Evolutionary conservation across 208 protist genomes (phyloP), one percentile per base, ranked within the genome.

Genomic region (Zelonia costaricensis): DNA sequence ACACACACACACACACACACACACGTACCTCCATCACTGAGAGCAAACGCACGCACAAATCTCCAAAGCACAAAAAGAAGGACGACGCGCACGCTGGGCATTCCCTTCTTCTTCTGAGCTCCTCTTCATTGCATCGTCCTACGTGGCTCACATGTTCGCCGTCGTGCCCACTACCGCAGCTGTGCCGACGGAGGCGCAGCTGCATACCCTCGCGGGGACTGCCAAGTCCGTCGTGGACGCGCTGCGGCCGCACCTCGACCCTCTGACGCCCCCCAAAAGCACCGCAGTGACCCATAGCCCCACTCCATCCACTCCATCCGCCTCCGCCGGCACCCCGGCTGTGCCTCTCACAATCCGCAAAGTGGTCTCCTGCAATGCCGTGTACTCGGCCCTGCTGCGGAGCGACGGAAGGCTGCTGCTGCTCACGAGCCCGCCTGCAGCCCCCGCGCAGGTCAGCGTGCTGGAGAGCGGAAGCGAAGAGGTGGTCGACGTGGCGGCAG

Each of bases 401-500:
- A 73, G 66, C 23, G 66, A 73, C 30, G 66, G 66, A 0, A 40
- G 13, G 40, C 39, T 73, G 15, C 39, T 73, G 36, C 66, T 73
- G 27, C 58, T 73, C 49, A 16, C 18, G 16, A 39, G 22, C 16
- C 22, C 22, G 23, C 45, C 13, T 7, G 52, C 23, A 3, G 18
- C 31, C 51, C 74, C 52, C 42, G 74, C 46, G 51, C 49, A 31
- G 43, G 56, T 63, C 57, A 85, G 53, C 39, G 58, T 63, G 30
- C 58, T 73, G 20, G 66, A 65, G 36, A 73, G 60, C 28, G 80
- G 58, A 23, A 64, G 53, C 23, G 76, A 78, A 53, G 38, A 39
- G 43, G 86, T 93, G 35, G 44, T 67, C 0, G 89, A 95, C 68
- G 84, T 95, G 2, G 84, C 78, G 30, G 81, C 89, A 3, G 89